phyloP scores from a whole-genome alignment of 2,329 filamentous ascomycete genomes.

The Lasiodiplodia gonubiensis region DNA sequence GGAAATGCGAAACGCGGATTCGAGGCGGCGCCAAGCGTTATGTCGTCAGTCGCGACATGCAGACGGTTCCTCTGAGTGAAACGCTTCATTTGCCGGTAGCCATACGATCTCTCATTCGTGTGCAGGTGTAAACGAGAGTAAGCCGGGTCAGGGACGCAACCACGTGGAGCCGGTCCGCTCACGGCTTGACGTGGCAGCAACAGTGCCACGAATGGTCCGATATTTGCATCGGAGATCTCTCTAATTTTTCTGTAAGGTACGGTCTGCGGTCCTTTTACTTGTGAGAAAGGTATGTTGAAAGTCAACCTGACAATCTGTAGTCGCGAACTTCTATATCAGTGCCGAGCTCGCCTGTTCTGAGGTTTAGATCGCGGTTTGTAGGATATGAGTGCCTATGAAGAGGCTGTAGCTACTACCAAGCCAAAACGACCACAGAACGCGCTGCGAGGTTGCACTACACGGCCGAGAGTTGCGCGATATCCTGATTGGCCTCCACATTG shows the following conservation, averaged over 20 bases:
- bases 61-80: background rate
- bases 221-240: conserved; percentile 15
- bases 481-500: background rate
- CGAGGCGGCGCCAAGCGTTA: conserved; percentile 6
- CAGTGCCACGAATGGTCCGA: background rate
- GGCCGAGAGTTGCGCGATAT: background rate
- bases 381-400: background rate
- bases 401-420: background rate
- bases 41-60: background rate
- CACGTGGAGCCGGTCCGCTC: conserved; percentile 3
- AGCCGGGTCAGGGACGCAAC: background rate
- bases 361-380: background rate
- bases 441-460: background rate
- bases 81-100: background rate
- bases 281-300: background rate
- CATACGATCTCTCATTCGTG: background rate
- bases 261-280: background rate
- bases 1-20: background rate
- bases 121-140: background rate
- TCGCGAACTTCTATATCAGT: background rate
- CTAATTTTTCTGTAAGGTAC: conserved; percentile 20
- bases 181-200: conserved; percentile 19
- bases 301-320: background rate
- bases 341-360: background rate
- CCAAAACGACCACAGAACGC: too few species aligned